Percentiles rank a stretch among this genome's conserved stretches.
These are phyloP conservation scores for Serendipita vermifera DNA, from an alignment of 768 basidiomycete species.

Conservation along the genomic window DNA sequence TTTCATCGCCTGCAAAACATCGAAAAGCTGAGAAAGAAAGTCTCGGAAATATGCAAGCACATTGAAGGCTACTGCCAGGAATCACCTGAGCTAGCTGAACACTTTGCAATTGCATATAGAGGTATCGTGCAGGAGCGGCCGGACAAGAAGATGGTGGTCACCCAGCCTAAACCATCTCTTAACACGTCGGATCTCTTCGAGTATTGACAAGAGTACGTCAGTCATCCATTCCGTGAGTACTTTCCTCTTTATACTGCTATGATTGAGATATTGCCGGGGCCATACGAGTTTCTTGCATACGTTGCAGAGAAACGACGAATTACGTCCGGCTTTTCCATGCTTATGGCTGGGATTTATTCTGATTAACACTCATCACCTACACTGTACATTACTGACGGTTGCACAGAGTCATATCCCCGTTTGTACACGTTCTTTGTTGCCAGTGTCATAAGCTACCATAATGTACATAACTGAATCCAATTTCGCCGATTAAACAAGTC, in stretches of 20 bases:
- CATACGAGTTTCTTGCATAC: neutral
- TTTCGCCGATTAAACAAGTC: slow-evolving; percentile 42
- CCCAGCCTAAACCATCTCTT: neutral
- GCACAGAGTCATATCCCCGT: no score
- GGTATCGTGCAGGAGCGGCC: slow-evolving; percentile 22
- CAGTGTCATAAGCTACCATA: no score
- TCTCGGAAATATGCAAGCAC: neutral
- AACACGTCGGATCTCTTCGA: slow-evolving; percentile 8
- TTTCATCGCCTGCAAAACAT: neutral
- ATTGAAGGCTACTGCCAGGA: slow-evolving; percentile 12
- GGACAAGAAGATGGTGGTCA: neutral
- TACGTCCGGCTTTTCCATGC: neutral
- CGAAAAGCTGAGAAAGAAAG: neutral
- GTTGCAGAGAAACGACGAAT: neutral
- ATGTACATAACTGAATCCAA: no score
- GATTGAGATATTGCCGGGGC: slow-evolving; percentile 2
- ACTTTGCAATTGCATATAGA: slow-evolving; percentile 24
- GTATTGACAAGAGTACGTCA: no score
- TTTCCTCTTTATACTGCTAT: neutral
- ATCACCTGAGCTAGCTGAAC: slow-evolving; percentile 13
- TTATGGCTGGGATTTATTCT: neutral
- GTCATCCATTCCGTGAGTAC: no score
- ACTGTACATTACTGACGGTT: neutral
- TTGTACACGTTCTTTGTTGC: no score
- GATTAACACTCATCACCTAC: neutral